These are phyloP conservation scores for Erigeron philadelphicus DNA, from an alignment of 140 eudicot species.

Conservation along the genomic window DNA sequence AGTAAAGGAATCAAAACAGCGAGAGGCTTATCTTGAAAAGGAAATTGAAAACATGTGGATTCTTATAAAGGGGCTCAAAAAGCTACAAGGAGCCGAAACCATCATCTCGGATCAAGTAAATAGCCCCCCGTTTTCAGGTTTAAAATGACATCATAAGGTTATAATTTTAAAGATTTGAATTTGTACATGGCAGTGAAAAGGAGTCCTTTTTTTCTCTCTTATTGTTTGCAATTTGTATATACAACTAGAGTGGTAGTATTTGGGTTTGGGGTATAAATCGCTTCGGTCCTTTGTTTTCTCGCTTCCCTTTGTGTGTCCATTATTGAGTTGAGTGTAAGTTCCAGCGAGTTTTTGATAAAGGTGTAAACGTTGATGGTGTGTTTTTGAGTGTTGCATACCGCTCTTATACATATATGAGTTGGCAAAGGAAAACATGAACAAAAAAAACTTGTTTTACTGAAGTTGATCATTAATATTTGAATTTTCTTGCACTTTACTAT, in stretches of 20 bases:
- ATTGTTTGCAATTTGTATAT: constrained; percentile 16
- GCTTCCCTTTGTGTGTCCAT: constrained; percentile 2
- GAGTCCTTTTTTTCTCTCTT: neutral
- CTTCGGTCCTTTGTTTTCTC: neutral
- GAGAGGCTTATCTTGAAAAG: constrained; percentile 70
- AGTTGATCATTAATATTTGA: neutral
- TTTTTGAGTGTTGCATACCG: neutral
- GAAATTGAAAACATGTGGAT: constrained; percentile 88
- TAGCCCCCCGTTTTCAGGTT: constrained; percentile 17
- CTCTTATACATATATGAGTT: neutral
- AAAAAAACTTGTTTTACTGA: neutral
- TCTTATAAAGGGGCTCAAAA: constrained; percentile 59
- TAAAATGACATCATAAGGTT: constrained; percentile 17
- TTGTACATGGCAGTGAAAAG: constrained; percentile 20
- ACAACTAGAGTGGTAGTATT: constrained; percentile 5
- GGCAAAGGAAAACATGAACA: neutral
- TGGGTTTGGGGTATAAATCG: constrained; percentile 19
- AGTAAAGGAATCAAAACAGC: constrained; percentile 66
- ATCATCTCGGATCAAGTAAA: constrained; percentile 29
- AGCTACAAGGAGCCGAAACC: constrained; percentile 51
- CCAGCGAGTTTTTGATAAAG: neutral
- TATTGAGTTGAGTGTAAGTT: constrained; percentile 21
- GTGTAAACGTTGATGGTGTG: constrained; percentile 11
- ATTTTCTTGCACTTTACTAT: neutral
- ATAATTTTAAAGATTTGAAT: neutral